Conservation (phyloP, 345 rosid genomes). For the Euclidium syriacum region DNA sequence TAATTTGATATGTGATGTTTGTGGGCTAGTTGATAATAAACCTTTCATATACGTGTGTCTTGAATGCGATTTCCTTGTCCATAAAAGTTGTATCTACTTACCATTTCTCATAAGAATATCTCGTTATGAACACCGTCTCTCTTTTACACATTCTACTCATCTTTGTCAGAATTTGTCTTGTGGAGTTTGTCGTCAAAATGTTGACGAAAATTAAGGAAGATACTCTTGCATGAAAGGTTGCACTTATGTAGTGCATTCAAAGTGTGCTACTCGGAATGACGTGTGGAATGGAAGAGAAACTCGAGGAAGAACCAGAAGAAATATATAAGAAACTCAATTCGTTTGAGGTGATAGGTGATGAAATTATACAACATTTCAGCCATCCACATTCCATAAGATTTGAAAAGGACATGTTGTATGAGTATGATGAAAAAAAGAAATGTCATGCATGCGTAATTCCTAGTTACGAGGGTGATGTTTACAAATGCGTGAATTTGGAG, state of each 20-base stretch:
- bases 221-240: background rate
- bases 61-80: background rate
- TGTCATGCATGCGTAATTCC: too few species aligned
- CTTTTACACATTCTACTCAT: background rate
- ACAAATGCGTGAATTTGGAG: too few species aligned
- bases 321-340: background rate
- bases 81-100: background rate
- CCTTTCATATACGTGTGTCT: background rate
- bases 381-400: background rate
- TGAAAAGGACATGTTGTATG: too few species aligned
- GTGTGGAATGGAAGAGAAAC: too few species aligned
- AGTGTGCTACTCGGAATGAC: background rate
- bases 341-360: background rate
- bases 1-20: background rate
- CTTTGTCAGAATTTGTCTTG: background rate
- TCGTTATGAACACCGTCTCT: background rate
- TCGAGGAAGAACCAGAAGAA: background rate
- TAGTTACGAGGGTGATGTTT: too few species aligned
- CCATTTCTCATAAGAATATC: background rate
- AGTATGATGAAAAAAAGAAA: too few species aligned
- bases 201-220: background rate
- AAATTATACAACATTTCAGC: background rate
- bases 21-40: background rate
- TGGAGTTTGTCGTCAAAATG: background rate
- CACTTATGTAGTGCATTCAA: slow-evolving; percentile 1